These are phyloP conservation scores for Sungouiella thailandica DNA, from an alignment of 805 yeast genomes.

Conservation along the genomic window DNA sequence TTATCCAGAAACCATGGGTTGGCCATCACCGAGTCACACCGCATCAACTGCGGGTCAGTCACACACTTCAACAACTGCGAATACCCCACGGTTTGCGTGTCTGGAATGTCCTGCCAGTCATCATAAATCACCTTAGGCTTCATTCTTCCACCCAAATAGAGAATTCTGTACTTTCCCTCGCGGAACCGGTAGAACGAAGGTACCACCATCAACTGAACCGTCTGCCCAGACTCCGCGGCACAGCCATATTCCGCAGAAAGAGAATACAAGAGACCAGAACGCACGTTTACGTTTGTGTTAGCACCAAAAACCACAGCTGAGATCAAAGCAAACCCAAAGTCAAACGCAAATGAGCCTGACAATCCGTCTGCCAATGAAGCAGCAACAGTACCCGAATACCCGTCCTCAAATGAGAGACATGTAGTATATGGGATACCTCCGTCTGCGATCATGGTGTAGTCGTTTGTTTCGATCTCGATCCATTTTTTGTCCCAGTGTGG, in stretches of 20 bases:
- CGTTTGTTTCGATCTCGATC: constrained; percentile 1
- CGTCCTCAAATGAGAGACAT: constrained; percentile 12
- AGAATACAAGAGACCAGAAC: background rate
- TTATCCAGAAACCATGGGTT: too few species aligned
- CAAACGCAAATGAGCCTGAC: too few species aligned
- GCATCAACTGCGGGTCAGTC: constrained; percentile 12
- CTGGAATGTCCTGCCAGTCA: constrained; percentile 6
- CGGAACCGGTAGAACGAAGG: constrained; percentile 12
- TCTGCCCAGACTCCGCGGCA: constrained; percentile 12
- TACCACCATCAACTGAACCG: constrained; percentile 19
- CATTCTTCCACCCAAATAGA: too few species aligned
- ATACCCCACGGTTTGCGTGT: constrained; percentile 1
- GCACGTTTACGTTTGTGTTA: too few species aligned
- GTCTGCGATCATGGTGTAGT: background rate
- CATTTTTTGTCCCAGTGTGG: background rate
- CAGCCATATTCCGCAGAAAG: constrained; percentile 12
- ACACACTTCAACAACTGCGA: constrained; percentile 17
- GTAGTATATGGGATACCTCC: constrained; percentile 15
- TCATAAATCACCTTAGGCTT: constrained; percentile 7
- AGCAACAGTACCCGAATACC: background rate
- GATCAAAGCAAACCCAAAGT: background rate
- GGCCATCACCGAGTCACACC: too few species aligned
- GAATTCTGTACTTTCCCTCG: constrained; percentile 9
- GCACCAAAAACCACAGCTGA: too few species aligned
- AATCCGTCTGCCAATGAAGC: too few species aligned